These are phyloP conservation scores for Wickerhamomyces alni DNA, from an alignment of 805 yeast genomes.

Conservation along the genomic window DNA sequence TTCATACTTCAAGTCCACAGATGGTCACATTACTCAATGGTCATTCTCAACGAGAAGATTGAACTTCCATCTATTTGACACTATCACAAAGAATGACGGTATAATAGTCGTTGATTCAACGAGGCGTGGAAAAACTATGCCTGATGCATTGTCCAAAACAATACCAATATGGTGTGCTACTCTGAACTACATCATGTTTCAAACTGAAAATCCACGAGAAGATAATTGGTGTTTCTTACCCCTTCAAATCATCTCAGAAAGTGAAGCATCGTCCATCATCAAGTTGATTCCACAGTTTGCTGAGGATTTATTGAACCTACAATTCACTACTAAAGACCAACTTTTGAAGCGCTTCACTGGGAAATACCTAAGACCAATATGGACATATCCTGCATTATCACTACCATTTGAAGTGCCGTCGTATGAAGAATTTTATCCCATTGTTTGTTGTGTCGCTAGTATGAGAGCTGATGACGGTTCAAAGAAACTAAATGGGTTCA, in stretches of 20 bases:
- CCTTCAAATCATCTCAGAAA: constrained; percentile 43
- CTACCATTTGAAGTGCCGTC: constrained; percentile 29
- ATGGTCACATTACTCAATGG: constrained; percentile 86
- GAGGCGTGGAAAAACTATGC: constrained; percentile 75
- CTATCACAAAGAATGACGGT: constrained; percentile 39
- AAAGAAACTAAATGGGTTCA: constrained; percentile 38
- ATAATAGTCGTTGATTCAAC: constrained; percentile 75
- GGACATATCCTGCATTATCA: constrained; percentile 55
- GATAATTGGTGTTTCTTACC: constrained; percentile 42
- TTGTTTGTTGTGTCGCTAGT: constrained; percentile 58
- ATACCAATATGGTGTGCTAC: constrained; percentile 92
- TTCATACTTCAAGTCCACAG: constrained; percentile 83
- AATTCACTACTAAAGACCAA: constrained; percentile 30
- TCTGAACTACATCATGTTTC: constrained; percentile 48
- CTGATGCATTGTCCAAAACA: constrained; percentile 84
- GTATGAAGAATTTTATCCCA: constrained; percentile 31
- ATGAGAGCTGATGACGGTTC: constrained; percentile 54
- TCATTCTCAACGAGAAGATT: constrained; percentile 65
- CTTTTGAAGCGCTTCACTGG: constrained; percentile 28
- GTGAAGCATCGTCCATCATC: constrained; percentile 50
- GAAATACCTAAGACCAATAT: constrained; percentile 57
- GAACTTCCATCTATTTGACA: constrained; percentile 62
- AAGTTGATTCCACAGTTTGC: constrained; percentile 44
- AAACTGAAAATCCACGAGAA: constrained; percentile 13
- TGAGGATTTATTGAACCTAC: constrained; percentile 32